A percentile compares a stretch with the other conserved stretches of the same genome.
Evolutionary conservation across 129 eudicot species (phyloP).

Genomic region (Centella asiatica): DNA sequence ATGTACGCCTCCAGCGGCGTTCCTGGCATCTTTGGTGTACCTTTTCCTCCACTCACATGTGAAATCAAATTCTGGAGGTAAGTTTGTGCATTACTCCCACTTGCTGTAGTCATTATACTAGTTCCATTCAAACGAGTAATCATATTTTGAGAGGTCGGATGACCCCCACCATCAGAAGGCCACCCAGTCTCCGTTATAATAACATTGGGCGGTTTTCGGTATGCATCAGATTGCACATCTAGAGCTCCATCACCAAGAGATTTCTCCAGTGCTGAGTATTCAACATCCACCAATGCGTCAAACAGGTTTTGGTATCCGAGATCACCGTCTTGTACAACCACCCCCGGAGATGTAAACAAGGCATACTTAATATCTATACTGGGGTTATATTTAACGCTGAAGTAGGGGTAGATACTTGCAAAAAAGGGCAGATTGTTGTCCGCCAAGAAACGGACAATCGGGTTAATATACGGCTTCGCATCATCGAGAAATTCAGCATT

Average conservation of each 20-base stretch:
- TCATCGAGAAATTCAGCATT: conserved; percentile 15
- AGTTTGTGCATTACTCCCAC: not conserved
- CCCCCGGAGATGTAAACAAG: conserved; percentile 27
- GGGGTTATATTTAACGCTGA: conserved; percentile 10
- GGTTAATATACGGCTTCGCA: conserved; percentile 7
- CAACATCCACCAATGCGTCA: not conserved
- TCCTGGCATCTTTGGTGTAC: not conserved
- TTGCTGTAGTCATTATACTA: not conserved
- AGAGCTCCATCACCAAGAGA: not conserved
- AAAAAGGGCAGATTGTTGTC: conserved; percentile 29
- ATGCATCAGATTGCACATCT: too few species aligned
- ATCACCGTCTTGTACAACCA: not conserved
- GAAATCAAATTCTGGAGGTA: not conserved
- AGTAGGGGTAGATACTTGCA: conserved; percentile 51
- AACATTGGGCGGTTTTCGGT: too few species aligned
- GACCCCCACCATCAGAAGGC: not conserved
- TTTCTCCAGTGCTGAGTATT: not conserved
- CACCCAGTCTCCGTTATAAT: not conserved
- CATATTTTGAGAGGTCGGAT: too few species aligned
- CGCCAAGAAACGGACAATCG: conserved; percentile 29
- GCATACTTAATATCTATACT: conserved; percentile 26
- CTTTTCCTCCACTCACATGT: not conserved
- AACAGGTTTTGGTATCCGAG: not conserved
- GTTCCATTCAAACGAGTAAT: too few species aligned
- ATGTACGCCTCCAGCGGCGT: not conserved